phyloP scores from a whole-genome alignment of 345 rosid genomes.

The Citrus medica region DNA sequence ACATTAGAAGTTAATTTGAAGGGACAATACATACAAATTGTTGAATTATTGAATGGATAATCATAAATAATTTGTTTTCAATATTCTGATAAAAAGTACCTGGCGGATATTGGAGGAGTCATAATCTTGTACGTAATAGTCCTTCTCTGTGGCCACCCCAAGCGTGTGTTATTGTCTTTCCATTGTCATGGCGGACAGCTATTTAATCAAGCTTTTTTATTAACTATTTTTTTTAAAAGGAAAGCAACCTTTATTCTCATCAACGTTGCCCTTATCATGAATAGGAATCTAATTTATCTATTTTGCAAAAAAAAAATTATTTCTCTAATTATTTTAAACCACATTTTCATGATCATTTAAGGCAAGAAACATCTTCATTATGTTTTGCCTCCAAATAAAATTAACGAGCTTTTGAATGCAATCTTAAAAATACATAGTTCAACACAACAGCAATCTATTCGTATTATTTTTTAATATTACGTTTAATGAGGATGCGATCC shows the following conservation, averaged over 20 bases:
- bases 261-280: not conserved
- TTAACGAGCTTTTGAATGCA: not conserved
- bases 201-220: not conserved
- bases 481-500: not conserved
- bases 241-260: not conserved
- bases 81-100: not conserved
- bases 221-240: not conserved
- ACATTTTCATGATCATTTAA: not conserved
- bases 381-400: not conserved
- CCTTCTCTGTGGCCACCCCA: not conserved
- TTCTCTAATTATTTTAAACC: not conserved
- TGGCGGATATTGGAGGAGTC: not conserved
- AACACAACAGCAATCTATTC: too few species aligned
- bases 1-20: not conserved
- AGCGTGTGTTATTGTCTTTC: not conserved
- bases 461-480: not conserved
- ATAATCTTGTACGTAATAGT: not conserved
- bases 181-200: not conserved
- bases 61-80: not conserved
- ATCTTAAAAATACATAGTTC: too few species aligned
- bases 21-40: not conserved
- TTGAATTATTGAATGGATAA: not conserved
- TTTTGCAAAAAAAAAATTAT: not conserved
- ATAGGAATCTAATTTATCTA: not conserved
- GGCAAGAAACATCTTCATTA: not conserved